Percentiles rank a stretch among this genome's conserved stretches.
phyloP scores from a whole-genome alignment of 768 basidiomycete genomes.

The Ramaria sp. region DNA sequence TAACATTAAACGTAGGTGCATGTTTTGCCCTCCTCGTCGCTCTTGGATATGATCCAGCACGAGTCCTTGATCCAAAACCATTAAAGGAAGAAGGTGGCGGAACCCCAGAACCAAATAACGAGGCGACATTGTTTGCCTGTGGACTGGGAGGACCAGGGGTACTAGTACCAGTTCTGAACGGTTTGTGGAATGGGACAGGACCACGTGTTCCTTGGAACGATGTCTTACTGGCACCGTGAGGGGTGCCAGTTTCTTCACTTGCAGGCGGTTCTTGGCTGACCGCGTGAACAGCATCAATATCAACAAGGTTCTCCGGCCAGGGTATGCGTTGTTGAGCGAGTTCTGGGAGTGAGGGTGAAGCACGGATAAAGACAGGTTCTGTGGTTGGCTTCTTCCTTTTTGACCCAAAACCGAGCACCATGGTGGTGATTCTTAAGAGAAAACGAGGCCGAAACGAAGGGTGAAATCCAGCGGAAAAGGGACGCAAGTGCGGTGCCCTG shows the following conservation, averaged over 20 bases:
- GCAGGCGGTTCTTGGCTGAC: constrained; percentile 13
- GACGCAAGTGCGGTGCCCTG: background rate
- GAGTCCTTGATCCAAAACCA: constrained; percentile 29
- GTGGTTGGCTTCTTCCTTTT: constrained; percentile 18
- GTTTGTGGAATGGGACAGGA: constrained; percentile 75
- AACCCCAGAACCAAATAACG: constrained; percentile 29
- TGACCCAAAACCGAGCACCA: constrained; percentile 15
- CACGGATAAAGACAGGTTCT: constrained; percentile 38
- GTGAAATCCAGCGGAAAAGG: background rate
- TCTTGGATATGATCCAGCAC: constrained; percentile 23
- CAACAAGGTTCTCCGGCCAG: constrained; percentile 79
- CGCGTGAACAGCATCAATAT: constrained; percentile 32
- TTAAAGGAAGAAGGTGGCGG: constrained; percentile 50
- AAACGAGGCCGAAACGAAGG: background rate
- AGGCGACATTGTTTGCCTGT: background rate
- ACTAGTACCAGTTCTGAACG: constrained; percentile 29
- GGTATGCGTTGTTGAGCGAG: constrained; percentile 65
- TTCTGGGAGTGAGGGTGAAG: constrained; percentile 76
- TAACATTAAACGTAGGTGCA: constrained; percentile 77
- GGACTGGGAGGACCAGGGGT: background rate
- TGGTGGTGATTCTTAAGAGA: background rate
- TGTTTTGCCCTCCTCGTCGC: constrained; percentile 51
- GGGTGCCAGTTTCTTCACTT: constrained; percentile 16
- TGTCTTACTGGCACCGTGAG: constrained; percentile 62
- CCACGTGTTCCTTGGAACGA: constrained; percentile 43